Base-by-base conservation (phyloP, 768 basidiomycete species). In the Lepiota brunneoincarnata region DNA sequence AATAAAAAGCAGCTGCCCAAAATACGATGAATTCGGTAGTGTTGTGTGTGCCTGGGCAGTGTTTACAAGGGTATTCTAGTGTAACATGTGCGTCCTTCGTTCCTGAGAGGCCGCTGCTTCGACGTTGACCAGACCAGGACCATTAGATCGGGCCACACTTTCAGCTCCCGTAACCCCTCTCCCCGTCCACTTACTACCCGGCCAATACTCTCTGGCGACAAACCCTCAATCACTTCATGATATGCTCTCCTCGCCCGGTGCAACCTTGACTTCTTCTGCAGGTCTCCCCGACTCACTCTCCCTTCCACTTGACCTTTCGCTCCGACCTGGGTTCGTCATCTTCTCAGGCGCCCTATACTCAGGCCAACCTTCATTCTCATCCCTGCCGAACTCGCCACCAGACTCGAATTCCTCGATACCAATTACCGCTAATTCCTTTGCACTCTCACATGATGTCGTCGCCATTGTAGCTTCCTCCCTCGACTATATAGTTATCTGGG, bases 1-100 rank as follows among this genome's bases (percentile, higher is more conserved):
- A 24, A 48, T 47, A 12, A 45, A 6, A 31, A n/a, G 18, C 38
- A 82, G 81, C 71, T 67, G 82, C 86, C 46, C 83, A 86, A 71
- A 44, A 35, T n/a, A 15, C 35, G 12, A 67, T 72, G 68, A 75
- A 78, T 70, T 77, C 84, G 34, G 72, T 75, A 63, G 80, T 92
- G 51, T 71, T 92, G 54, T 92, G 91, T 79, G 74, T 87, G 82
- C 82, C 90, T 66, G 89, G 89, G 60, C 90, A 92, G 84, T 93
- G 91, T 76, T 71, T 92, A 49, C 78, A 90, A 66, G 91, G 91
- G 41, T 82, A 75, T 69, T 82, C 87, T 24, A 91, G 91, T 63
- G 83, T 80, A 37, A 87, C 89, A 61, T 73, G 88, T 84, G 49
- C 39, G 73, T 70, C 76, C 81, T 60, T 81, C 79, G 3, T 67